A percentile compares a stretch with the other conserved stretches of the same genome.
These are phyloP conservation scores for Amylostereum areolatum DNA, from an alignment of 1,284 basidiomycete species.

Conservation along the genomic window DNA sequence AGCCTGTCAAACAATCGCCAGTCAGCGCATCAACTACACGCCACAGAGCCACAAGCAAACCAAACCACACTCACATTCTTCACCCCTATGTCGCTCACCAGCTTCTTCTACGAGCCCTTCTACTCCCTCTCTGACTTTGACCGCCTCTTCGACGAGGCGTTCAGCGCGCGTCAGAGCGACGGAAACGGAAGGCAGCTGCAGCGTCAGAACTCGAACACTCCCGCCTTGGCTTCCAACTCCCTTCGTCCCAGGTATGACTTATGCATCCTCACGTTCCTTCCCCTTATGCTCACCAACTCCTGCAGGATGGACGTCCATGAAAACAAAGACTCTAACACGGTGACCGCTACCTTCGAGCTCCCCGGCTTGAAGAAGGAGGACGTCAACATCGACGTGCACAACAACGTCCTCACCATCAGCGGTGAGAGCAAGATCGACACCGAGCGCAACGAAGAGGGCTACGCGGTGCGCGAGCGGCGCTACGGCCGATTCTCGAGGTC, in stretches of 20 bases:
- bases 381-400: constrained; percentile 30
- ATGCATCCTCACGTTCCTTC: neutral
- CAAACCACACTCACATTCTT: no score
- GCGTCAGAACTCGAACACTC: neutral
- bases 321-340: constrained; percentile 24
- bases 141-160: constrained; percentile 7
- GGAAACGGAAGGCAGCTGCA: neutral
- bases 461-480: constrained; percentile 29
- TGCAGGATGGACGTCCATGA: constrained; percentile 30
- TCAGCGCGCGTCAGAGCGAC: neutral
- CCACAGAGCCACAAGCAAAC: no score
- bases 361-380: constrained; percentile 34
- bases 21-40: no score
- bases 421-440: constrained; percentile 23
- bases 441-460: constrained; percentile 22
- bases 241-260: constrained; percentile 5
- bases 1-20: no score
- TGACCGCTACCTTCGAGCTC: constrained; percentile 36
- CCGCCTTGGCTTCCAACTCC: neutral
- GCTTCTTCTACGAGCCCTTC: constrained; percentile 2
- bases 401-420: constrained; percentile 29
- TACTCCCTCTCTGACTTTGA: constrained; percentile 7
- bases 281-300: constrained; percentile 21
- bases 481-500: constrained; percentile 30
- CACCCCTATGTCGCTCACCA: neutral